Evolutionary conservation across 495 filamentous ascomycete species (phyloP).

Genomic region (Penicillium antarcticum): DNA sequence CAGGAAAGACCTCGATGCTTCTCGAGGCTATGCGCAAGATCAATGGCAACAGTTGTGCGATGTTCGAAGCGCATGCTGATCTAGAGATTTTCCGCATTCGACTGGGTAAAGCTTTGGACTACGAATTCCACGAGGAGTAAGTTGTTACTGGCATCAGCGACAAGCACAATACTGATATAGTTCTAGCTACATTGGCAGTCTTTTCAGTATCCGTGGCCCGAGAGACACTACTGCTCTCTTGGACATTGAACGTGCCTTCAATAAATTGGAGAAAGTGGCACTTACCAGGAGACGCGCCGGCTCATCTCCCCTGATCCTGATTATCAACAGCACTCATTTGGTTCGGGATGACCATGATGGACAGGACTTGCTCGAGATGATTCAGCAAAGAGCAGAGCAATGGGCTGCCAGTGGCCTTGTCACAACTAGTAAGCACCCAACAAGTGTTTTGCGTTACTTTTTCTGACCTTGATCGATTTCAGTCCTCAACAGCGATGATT

Average conservation of each 20-base stretch:
- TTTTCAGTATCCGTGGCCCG: conserved; percentile 92
- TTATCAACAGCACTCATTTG: conserved; percentile 89
- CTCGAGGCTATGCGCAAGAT: conserved; percentile 90
- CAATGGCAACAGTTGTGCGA: conserved; percentile 78
- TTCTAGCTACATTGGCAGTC: conserved; percentile 85
- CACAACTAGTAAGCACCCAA: conserved; percentile 54
- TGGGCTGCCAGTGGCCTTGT: conserved; percentile 90
- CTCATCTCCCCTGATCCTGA: conserved; percentile 69
- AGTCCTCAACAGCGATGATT: conserved; percentile 92
- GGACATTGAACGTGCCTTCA: conserved; percentile 94
- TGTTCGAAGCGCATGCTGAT: conserved; percentile 95
- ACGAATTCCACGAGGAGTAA: conserved; percentile 74
- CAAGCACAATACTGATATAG: conserved; percentile 12
- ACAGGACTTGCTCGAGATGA: conserved; percentile 84
- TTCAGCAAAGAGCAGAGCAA: conserved; percentile 92
- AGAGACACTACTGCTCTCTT: conserved; percentile 85
- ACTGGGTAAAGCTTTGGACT: conserved; percentile 89
- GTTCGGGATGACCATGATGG: conserved; percentile 89
- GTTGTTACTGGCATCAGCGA: neutral
- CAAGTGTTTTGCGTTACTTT: neutral
- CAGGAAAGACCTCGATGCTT: conserved; percentile 93
- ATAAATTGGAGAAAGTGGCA: conserved; percentile 96
- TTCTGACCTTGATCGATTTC: neutral
- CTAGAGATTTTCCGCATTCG: conserved; percentile 91
- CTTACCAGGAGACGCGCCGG: conserved; percentile 58